Conservation (phyloP, 2,329 filamentous ascomycete genomes). For the Epichloe baconii region DNA sequence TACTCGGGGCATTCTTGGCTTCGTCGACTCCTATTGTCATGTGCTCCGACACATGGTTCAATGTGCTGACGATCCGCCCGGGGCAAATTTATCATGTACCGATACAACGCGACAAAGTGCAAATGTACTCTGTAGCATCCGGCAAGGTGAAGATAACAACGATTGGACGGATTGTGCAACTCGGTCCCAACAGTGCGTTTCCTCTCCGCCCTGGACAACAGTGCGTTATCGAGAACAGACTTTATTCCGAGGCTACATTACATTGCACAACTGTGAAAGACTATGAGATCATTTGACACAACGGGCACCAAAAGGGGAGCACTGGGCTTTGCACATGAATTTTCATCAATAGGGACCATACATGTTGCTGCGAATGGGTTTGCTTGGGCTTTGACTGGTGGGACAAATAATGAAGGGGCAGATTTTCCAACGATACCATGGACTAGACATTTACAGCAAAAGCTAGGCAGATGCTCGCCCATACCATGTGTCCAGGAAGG, state of each 20-base stretch:
- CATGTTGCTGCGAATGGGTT: no score
- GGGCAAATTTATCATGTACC: conserved; percentile 22
- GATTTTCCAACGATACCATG: no score
- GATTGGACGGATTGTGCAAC: conserved; percentile 21
- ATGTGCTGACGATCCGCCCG: conserved; percentile 27
- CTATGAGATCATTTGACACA: conserved; percentile 7
- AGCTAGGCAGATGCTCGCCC: no score
- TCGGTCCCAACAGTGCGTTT: conserved; percentile 33
- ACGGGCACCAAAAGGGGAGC: no score
- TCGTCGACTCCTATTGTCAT: conserved; percentile 23
- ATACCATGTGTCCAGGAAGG: no score
- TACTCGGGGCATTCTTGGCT: conserved; percentile 29
- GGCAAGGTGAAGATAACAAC: conserved; percentile 29
- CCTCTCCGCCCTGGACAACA: conserved; percentile 24
- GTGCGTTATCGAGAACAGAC: conserved; percentile 28
- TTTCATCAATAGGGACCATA: no score
- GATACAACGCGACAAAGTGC: conserved; percentile 17
- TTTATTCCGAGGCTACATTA: conserved; percentile 31
- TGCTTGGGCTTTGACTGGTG: no score
- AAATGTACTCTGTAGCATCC: conserved; percentile 25
- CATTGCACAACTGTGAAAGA: conserved; percentile 25
- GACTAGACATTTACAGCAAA: no score
- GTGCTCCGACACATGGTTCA: conserved; percentile 25
- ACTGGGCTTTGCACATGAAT: no score
- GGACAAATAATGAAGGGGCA: no score